Evolutionary conservation across 495 filamentous ascomycete species (phyloP), one percentile per base, ranked within the genome.

Genomic region (Aspergillus diversus): DNA sequence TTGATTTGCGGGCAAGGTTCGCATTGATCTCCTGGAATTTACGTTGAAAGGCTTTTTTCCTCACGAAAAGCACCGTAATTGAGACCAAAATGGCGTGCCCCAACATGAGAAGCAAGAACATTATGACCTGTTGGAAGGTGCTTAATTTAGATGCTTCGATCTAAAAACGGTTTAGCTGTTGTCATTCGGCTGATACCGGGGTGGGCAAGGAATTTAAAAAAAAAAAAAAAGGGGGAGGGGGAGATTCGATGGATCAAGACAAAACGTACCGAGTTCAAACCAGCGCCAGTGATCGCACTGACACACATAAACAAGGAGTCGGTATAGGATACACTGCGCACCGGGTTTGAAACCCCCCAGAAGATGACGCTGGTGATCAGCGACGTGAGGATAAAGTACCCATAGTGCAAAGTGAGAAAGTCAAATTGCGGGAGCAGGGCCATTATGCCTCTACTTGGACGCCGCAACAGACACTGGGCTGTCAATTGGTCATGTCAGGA

Each of bases 281-380:
- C 90, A 35, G 92, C 89, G 55, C 87, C 82, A 15, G 91, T 93
- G 85, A 95, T 94, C 31, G 92, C 91, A 63, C 86, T 90, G 47
- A 90, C 85, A 49, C 85, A 84, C 42, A 96, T 72, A 69, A 94
- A 97, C 11, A 96, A 76, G 12, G 87, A 83, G 71, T 96, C 90
- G 7, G 84, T 83, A 75, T 92, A 96, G 54, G 80, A 79, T 63
- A 96, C 83, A 61, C 82, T 89, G 42, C 78, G 71, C 48, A 77
- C 72, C 16, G 87, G 87, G 5, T 79, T 85, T 2, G 89, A 88
- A 4, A 85, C 83, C 46, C 83, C 83, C 83, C 87, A 95, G 74
- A 96, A 93, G 51, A 96, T 83, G 50, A 89, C 60, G 42, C 89
- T 91, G 32, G 82, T 77, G 39, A 90, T 57, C n/a, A 94, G 67